phyloP scores from a whole-genome alignment of 495 filamentous ascomycete species.

The Daldinia bambusicola region DNA sequence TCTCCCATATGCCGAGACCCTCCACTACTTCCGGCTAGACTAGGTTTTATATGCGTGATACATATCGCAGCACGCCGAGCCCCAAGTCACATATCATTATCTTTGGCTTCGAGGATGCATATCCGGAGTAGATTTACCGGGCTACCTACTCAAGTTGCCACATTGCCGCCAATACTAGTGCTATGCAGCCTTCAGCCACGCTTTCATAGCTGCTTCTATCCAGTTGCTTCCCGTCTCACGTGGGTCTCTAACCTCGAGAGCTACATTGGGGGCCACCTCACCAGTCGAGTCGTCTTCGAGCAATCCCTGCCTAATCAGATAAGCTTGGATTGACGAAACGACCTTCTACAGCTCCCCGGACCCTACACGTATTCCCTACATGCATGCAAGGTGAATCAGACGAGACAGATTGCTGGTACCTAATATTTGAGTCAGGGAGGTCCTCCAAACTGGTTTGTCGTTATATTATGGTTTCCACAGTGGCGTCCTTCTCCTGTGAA shows the following conservation, averaged over 20 bases:
- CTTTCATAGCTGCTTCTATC: slow-evolving; percentile 22
- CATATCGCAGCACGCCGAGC: slow-evolving; percentile 27
- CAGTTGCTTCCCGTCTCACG: slow-evolving; percentile 12
- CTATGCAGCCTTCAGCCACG: slow-evolving; percentile 28
- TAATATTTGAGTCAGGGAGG: slow-evolving; percentile 5
- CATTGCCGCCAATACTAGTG: slow-evolving; percentile 6
- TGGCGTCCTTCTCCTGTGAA: slow-evolving; percentile 4
- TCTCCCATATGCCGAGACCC: slow-evolving; percentile 13
- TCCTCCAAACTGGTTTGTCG: background rate
- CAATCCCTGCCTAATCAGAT: slow-evolving; percentile 6
- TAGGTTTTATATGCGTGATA: slow-evolving; percentile 22
- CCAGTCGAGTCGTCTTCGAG: background rate
- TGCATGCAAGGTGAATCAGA: slow-evolving; percentile 18
- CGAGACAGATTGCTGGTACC: background rate
- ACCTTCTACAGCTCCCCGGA: background rate
- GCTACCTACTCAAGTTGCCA: slow-evolving; percentile 13
- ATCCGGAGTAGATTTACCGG: slow-evolving; percentile 23
- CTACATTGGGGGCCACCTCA: slow-evolving; percentile 7
- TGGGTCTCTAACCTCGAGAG: background rate
- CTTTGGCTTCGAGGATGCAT: slow-evolving; percentile 18
- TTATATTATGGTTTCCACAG: background rate
- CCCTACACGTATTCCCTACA: slow-evolving; percentile 6
- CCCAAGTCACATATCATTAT: slow-evolving; percentile 20
- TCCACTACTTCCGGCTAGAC: slow-evolving; percentile 13
- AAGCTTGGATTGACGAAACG: slow-evolving; percentile 14